phyloP scores from a whole-genome alignment of 2,329 filamentous ascomycete genomes.

The Arthrobotrys iridis region DNA sequence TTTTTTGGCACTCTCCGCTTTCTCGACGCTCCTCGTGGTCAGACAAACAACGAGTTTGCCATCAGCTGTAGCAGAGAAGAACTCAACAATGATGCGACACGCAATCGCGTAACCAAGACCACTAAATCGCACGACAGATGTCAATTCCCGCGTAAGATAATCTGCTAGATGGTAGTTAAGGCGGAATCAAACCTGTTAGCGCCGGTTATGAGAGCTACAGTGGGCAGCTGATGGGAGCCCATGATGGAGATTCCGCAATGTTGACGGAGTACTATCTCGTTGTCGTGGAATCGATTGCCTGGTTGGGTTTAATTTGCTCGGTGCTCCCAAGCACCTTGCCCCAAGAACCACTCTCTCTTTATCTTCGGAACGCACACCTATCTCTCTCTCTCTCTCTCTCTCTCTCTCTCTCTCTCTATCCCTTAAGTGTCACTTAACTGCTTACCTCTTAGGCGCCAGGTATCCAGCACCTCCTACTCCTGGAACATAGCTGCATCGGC shows the following conservation, averaged over 20 bases:
- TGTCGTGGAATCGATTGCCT: too few species aligned
- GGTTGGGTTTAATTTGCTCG: not conserved
- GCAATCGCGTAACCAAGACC: slow-evolving; percentile 51
- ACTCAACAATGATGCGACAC: slow-evolving; percentile 40
- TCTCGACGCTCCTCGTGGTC: slow-evolving; percentile 56
- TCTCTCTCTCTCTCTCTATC: too few species aligned
- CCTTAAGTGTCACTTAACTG: too few species aligned
- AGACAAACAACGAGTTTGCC: slow-evolving; percentile 54
- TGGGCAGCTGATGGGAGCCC: slow-evolving; percentile 10
- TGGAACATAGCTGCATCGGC: too few species aligned
- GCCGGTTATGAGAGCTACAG: slow-evolving; percentile 39
- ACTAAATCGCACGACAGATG: slow-evolving; percentile 10
- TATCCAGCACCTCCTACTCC: too few species aligned
- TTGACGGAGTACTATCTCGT: too few species aligned
- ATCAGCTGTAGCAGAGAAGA: slow-evolving; percentile 42
- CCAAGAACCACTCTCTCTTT: too few species aligned
- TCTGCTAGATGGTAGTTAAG: not conserved
- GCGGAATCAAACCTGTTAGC: slow-evolving; percentile 36
- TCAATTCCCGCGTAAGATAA: not conserved
- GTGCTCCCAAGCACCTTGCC: not conserved
- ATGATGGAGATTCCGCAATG: not conserved
- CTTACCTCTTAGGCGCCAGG: too few species aligned
- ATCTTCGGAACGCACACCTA: too few species aligned
- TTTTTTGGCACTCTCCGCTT: slow-evolving; percentile 53
- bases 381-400: too few species aligned